Evolutionary conservation across 495 filamentous ascomycete genomes (phyloP), one percentile per base, ranked within the genome.

Genomic region (Hyphodiscus hymeniophilus): DNA sequence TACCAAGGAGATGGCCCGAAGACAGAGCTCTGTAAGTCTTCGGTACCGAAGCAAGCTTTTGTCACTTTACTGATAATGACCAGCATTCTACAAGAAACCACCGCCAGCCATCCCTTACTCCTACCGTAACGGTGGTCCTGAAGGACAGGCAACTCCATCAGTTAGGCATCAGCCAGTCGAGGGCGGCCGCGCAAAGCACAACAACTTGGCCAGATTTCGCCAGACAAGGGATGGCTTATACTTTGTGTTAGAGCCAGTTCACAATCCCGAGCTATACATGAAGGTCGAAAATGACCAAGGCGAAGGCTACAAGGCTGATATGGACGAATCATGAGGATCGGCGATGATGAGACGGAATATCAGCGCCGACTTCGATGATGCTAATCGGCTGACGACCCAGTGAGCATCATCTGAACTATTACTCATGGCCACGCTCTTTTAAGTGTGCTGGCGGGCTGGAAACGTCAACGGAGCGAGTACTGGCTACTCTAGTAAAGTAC

Each of bases 1-100:
- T 55, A 69, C 42, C 61, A 73, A 36, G 80, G 79, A 4, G 76
- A 83, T 65, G 79, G 81, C 30, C 76, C 78, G 31, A 64, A 63
- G 36, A 68, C 67, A 15, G 64, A 66, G 59, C 57, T 68, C 60
- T 69, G 75, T 79, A 67, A 69, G 70, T 66, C 54, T 30, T 24
- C 32, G 23, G 22, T 33, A 24, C 52, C 13, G 24, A 15, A 18
- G n/a, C 26, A 28, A 4, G 26, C 26, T 28, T 28, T n/a, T 28
- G 10, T 28, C 10, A 28, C 26, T 10, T 28, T 28, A 28, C 39
- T 45, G 16, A 45, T 7, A 17, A 3, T 40, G 3, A 3, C 32
- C 34, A 41, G 7, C 40, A 43, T 18, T 7, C 28, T 24, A n/a
- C 2, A 1, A 38, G 17, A 48, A 48, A 31, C 26, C 48, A 3